Evolutionary conservation across 2,329 filamentous ascomycete genomes (phyloP).

Genomic region (Ceratocystis lukuohia): DNA sequence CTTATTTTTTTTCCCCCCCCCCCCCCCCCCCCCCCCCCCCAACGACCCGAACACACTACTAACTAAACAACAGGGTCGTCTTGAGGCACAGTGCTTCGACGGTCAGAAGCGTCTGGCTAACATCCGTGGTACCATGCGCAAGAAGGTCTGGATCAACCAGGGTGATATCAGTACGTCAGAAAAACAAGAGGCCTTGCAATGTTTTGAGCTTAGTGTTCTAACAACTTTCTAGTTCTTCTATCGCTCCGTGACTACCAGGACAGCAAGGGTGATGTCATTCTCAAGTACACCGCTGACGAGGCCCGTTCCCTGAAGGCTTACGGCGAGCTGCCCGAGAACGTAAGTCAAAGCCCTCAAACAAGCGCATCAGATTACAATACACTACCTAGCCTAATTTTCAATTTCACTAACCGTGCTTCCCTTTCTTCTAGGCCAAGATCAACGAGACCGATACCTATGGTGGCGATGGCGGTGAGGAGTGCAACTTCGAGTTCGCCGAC

Average conservation of each 20-base stretch:
- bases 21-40: no score
- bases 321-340: constrained; percentile 83
- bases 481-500: constrained; percentile 98
- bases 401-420: background rate
- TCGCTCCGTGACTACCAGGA: constrained; percentile 87
- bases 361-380: no score
- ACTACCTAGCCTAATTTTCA: background rate
- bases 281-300: constrained; percentile 94
- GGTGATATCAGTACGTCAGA: constrained; percentile 52
- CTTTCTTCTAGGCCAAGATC: constrained; percentile 63
- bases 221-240: constrained; percentile 45
- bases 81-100: constrained; percentile 91
- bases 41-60: background rate
- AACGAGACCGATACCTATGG: constrained; percentile 97
- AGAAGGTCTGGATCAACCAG: constrained; percentile 99
- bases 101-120: constrained; percentile 64
- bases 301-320: constrained; percentile 91
- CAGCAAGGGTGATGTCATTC: constrained; percentile 90
- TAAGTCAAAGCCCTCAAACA: background rate
- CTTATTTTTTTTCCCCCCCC: no score
- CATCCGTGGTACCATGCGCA: constrained; percentile 46
- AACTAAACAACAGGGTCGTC: constrained; percentile 43
- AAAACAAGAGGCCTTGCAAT: background rate
- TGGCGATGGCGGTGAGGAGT: constrained; percentile 85
- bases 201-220: background rate